Evolutionary conservation across 2,329 filamentous ascomycete genomes (phyloP).

Genomic region (Fusarium illudens): DNA sequence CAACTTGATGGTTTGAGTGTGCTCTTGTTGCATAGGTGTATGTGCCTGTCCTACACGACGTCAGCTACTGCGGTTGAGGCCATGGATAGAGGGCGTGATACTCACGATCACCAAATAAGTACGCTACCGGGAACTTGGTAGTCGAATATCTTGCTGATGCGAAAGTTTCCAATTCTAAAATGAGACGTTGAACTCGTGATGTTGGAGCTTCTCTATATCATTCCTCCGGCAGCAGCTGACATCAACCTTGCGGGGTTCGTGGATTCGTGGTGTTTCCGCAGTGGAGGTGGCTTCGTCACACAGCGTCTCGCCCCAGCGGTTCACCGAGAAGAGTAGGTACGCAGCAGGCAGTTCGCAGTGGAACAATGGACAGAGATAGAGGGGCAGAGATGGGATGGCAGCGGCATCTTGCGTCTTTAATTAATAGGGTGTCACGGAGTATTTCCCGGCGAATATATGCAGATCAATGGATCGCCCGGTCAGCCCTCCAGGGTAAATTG

Average conservation of each 20-base stretch:
- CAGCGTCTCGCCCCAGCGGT: slow-evolving; percentile 1
- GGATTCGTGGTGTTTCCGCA: neutral
- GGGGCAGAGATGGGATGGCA: neutral
- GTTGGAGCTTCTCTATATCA: neutral
- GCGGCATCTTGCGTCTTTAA: slow-evolving; percentile 16
- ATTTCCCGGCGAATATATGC: slow-evolving; percentile 42
- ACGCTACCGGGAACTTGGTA: neutral
- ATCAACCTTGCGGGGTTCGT: slow-evolving; percentile 20
- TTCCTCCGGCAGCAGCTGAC: slow-evolving; percentile 4
- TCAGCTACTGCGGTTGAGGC: slow-evolving; percentile 20
- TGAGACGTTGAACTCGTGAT: neutral
- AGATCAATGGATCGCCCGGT: slow-evolving; percentile 22
- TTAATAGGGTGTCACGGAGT: slow-evolving; percentile 39
- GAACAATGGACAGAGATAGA: neutral
- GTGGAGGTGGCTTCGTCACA: slow-evolving; percentile 20
- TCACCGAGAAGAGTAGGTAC: neutral
- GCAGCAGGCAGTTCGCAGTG: neutral
- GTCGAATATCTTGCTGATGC: neutral
- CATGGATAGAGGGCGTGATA: slow-evolving; percentile 14
- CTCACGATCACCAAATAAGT: slow-evolving; percentile 17
- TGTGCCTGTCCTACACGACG: neutral
- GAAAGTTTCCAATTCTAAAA: neutral
- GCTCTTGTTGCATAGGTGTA: neutral
- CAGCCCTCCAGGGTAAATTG: slow-evolving; percentile 35
- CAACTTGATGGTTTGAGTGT: neutral